These are phyloP conservation scores for Vicia faba DNA, from an alignment of 306 rosid species.

Conservation along the genomic window DNA sequence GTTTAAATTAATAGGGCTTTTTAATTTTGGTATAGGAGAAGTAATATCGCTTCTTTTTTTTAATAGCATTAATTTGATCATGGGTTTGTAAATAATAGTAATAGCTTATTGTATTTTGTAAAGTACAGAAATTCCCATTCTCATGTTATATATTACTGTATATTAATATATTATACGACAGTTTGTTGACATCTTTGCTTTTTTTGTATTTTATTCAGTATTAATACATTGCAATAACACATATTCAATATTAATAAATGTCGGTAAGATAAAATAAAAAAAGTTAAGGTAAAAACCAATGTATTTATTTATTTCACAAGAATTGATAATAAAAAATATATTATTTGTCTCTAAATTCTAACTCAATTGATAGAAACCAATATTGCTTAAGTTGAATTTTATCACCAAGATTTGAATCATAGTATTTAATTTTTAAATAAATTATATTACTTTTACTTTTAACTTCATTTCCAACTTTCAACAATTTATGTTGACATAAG, in stretches of 20 bases:
- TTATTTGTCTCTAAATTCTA: not conserved
- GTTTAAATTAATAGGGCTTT: conserved; percentile 30
- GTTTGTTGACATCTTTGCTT: conserved; percentile 1
- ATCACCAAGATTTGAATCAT: no score
- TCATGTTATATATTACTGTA: not conserved
- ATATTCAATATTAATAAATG: not conserved
- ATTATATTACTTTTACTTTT: not conserved
- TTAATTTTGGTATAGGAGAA: conserved; percentile 14
- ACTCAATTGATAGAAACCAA: no score
- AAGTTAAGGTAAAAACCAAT: not conserved
- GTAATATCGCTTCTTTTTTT: conserved; percentile 34
- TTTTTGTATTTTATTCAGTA: not conserved
- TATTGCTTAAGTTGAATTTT: no score
- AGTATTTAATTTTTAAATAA: not conserved
- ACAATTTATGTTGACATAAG: not conserved
- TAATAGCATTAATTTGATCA: conserved; percentile 20
- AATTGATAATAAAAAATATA: not conserved
- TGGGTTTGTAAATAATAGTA: conserved; percentile 38
- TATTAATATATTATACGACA: not conserved
- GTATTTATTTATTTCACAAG: not conserved
- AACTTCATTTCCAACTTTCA: not conserved
- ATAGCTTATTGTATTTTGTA: conserved; percentile 13
- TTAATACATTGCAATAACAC: not conserved
- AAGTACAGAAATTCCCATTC: not conserved
- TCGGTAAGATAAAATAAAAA: not conserved